Conservation (phyloP, 2,329 filamentous ascomycete genomes). For the Harringtonia lauricola region DNA sequence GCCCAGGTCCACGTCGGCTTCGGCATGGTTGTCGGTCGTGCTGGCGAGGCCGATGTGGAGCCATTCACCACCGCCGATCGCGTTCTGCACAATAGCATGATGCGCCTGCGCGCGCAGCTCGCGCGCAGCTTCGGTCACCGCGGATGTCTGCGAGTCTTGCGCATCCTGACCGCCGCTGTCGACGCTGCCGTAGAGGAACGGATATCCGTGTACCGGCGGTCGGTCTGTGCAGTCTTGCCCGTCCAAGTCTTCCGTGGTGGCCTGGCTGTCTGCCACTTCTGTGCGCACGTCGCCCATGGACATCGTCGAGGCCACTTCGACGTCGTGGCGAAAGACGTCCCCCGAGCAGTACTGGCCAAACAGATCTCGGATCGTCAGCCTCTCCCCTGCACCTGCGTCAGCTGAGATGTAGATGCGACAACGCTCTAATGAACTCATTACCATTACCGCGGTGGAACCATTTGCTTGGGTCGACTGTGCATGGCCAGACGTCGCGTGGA, state of each 20-base stretch:
- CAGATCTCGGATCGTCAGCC: constrained; percentile 47
- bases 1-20: constrained; percentile 23
- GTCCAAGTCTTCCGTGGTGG: background rate
- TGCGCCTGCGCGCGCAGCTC: constrained; percentile 21
- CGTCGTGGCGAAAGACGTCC: constrained; percentile 52
- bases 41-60: constrained; percentile 21
- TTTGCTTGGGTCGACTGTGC: constrained; percentile 52
- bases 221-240: no score
- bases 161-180: no score
- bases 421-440: no score
- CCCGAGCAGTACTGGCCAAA: constrained; percentile 62
- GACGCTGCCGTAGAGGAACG: background rate
- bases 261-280: constrained; percentile 3
- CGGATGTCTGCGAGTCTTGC: constrained; percentile 20
- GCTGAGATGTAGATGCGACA: no score
- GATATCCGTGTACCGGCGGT: background rate
- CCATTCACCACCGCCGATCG: constrained; percentile 10
- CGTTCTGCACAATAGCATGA: constrained; percentile 16
- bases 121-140: constrained; percentile 17
- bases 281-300: background rate
- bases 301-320: constrained; percentile 2
- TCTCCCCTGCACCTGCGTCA: background rate
- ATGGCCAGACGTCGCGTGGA: constrained; percentile 72
- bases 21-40: constrained; percentile 27
- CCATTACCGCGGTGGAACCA: constrained; percentile 46